Evolutionary conservation across 73 alveolate species (phyloP), one percentile per base, ranked within the genome.

Genomic region (Paramecium tetraurelia): DNA sequence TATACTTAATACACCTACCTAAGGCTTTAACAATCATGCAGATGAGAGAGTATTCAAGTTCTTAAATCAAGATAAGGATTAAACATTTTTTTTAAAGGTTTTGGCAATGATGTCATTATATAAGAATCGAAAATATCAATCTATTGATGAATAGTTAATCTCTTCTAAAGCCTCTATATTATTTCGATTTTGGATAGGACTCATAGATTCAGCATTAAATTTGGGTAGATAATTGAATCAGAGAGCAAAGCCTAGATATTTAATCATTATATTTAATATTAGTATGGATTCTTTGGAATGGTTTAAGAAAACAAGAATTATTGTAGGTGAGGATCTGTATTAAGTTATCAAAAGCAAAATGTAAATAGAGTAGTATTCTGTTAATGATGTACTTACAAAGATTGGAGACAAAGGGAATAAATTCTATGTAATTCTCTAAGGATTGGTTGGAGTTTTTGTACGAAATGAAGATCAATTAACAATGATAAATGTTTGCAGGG

Each of bases 391-490:
- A 22, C 48, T 63, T 22, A 14, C 41, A 3, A 31, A 63, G n/a
- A 44, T 40, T 24, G 93, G 93, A 36, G 86, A 77, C 18, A 35
- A 11, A 36, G 89, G 95, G 3, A 33, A 90, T 70, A 70, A 70
- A 48, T 90, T 90, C 20, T 90, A 90, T 50, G 58, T 90, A 22
- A 90, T 90, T 35, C 40, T 90, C 3, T 48, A 84, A 2, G 95
- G 93, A 33, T 27, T 31, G 12, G 93, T 90, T 29, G 58, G 48
- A 20, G 93, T 90, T 9, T 44, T 43, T 44, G 36, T 90, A 46
- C 1, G n/a, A 29, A 35, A 35, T 10, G 57, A 57, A 2, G 95
- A 90, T 22, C 40, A 57, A 46, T 38, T 53, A 4, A 53, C 69
- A 53, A 53, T 53, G 69, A 53, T 53, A n/a, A 53, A 53, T 53